phyloP scores from a whole-genome alignment of 2,329 filamentous ascomycete species.

The Nigrospora sphaerica region DNA sequence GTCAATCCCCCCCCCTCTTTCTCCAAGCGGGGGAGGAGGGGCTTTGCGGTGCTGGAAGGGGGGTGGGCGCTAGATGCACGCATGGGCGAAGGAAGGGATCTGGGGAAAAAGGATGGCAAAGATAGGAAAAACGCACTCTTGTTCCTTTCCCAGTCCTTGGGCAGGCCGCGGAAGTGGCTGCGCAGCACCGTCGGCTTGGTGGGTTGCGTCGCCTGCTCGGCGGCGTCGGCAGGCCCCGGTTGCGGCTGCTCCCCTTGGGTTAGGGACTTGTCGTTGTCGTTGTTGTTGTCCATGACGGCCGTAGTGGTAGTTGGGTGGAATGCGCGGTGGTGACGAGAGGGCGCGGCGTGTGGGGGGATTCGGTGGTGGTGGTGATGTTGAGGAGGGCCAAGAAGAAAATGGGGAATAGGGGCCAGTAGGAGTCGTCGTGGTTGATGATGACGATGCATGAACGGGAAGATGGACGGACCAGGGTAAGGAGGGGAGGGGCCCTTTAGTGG shows the following conservation, averaged over 20 bases:
- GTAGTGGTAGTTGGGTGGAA: not conserved
- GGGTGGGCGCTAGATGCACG: too few species aligned
- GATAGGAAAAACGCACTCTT: not conserved
- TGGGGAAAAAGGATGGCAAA: not conserved
- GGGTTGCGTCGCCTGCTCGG: not conserved
- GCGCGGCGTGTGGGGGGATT: too few species aligned
- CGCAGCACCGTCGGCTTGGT: not conserved
- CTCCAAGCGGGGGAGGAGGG: too few species aligned
- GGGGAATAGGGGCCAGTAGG: not conserved
- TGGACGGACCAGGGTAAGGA: too few species aligned
- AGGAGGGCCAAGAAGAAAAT: not conserved
- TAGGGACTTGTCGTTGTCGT: not conserved
- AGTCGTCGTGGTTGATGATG: too few species aligned
- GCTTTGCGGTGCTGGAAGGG: too few species aligned
- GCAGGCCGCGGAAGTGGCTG: constrained; percentile 4
- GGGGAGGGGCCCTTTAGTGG: too few species aligned
- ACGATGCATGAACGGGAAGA: too few species aligned
- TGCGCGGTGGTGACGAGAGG: too few species aligned
- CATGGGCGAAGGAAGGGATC: too few species aligned
- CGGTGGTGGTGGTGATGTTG: not conserved
- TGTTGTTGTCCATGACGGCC: not conserved
- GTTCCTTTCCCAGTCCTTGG: constrained; percentile 4
- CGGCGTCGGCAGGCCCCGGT: not conserved
- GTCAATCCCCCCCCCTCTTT: too few species aligned
- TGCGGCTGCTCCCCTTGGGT: not conserved